Base-by-base conservation (phyloP, 2,329 filamentous ascomycete genomes). In the Scorias spongiosa region DNA sequence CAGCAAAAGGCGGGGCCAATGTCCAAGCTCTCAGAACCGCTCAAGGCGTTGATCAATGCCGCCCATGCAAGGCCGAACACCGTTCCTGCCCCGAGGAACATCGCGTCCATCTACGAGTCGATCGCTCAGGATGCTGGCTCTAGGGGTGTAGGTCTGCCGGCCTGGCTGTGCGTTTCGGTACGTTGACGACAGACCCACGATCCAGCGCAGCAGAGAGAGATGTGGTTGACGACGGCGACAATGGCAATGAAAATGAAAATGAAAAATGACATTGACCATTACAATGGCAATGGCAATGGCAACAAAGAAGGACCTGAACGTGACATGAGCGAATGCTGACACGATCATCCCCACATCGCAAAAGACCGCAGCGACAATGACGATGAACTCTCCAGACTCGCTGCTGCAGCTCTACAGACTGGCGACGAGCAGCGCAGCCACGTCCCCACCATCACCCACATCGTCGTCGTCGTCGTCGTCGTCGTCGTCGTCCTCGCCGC, bases 311-410 rank as follows among this genome's bases (percentile, higher is more conserved):
- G 18, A 9, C 20, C 3, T 3, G 7, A 26, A 41, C 42, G 20
- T 26, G 20, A 26, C 20, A 4, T 3, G 20, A 26, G 20, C 20
- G 20, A 26, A 26, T 26, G 20, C 20, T 26, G 20, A 26, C 20
- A 26, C 4, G 20, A 26, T 7, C 20, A 7, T 26, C 7, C 7
- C 20, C 20, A 7, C 20, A 26, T 26, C 7, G 20, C 20, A 26
- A 36, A 10, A 85, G 79, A 81, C 84, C 1, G 85, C 84, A 29
- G 80, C 84, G 14, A 86, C 84, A 1, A 84, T 89, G 66, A 91
- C 85, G 1, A 77, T 91, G 68, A 91, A 93, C 67, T 87, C 84
- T 1, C 84, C 84, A 18, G 80, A 83, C 45, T 81, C 83, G 2
- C 74, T 89, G 51, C 65, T 75, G 3, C 63, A 72, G 17, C 72